Evolutionary conservation across 108 stramenopile genomes (phyloP).

Genomic region (Chaetoceros tenuissimus): DNA sequence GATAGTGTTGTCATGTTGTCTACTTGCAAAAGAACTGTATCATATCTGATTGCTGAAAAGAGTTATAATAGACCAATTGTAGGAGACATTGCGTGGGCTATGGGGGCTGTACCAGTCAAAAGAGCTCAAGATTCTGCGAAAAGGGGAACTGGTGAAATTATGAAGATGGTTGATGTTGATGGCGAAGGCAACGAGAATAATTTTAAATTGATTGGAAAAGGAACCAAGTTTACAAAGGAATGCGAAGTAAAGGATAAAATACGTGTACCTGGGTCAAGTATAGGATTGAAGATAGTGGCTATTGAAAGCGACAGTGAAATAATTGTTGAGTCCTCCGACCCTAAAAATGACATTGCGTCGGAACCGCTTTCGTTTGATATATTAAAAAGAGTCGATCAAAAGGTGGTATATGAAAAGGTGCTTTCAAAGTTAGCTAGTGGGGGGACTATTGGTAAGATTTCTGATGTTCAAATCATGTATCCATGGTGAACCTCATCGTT

Average conservation of each 20-base stretch:
- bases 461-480: neutral
- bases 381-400: constrained; percentile 75
- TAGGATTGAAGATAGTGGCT: constrained; percentile 55
- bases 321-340: constrained; percentile 17
- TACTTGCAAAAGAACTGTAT: constrained; percentile 79
- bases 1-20: constrained; percentile 89
- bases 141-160: constrained; percentile 43
- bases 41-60: constrained; percentile 92
- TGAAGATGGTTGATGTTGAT: constrained; percentile 7
- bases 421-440: constrained; percentile 67
- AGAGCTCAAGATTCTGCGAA: constrained; percentile 84
- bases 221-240: constrained; percentile 46
- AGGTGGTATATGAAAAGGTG: constrained; percentile 75
- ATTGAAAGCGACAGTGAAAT: constrained; percentile 42
- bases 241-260: constrained; percentile 71
- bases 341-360: constrained; percentile 14
- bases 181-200: constrained; percentile 9
- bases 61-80: constrained; percentile 79
- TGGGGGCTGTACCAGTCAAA: constrained; percentile 91
- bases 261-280: constrained; percentile 36
- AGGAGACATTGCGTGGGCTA: constrained; percentile 88
- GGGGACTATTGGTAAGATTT: constrained; percentile 41
- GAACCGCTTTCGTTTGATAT: constrained; percentile 64
- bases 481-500: neutral
- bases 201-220: constrained; percentile 38